phyloP scores from a whole-genome alignment of 306 rosid species.

The Rubus parviflorus region DNA sequence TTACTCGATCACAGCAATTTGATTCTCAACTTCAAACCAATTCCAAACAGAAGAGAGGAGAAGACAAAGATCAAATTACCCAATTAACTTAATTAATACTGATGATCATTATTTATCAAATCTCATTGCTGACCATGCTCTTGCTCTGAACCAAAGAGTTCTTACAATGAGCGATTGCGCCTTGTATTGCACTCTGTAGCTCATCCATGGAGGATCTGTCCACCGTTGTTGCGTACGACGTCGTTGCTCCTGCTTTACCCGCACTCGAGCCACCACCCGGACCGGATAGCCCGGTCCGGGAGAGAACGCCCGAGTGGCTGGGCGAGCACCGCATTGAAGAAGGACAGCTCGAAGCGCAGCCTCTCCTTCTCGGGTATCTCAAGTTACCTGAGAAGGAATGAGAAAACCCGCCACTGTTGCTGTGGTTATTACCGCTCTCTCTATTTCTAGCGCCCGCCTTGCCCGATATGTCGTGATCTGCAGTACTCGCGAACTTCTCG shows the following conservation, averaged over 20 bases:
- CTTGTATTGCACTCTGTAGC: conserved; percentile 93
- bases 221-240: not conserved
- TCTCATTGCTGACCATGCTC: conserved; percentile 49
- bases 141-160: conserved; percentile 61
- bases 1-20: conserved; percentile 26
- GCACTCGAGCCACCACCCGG: not conserved
- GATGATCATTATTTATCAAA: conserved; percentile 3
- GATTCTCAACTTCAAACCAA: conserved; percentile 29
- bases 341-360: conserved; percentile 77
- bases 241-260: conserved; percentile 11
- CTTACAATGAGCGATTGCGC: conserved; percentile 97
- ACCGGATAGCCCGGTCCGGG: conserved; percentile 31
- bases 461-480: not conserved
- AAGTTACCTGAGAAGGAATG: conserved; percentile 88
- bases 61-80: not conserved
- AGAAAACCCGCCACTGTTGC: conserved; percentile 36
- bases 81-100: not conserved
- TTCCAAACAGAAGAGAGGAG: conserved; percentile 26
- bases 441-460: not conserved
- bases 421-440: not conserved
- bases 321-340: conserved; percentile 90
- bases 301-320: conserved; percentile 73
- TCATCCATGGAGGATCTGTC: conserved; percentile 82
- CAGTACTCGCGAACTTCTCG: not conserved
- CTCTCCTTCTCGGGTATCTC: conserved; percentile 64